Percentiles rank a stretch among this genome's conserved stretches.
phyloP scores from a whole-genome alignment of 352 stramenopile species.

The Hyaloperonospora brassicae region DNA sequence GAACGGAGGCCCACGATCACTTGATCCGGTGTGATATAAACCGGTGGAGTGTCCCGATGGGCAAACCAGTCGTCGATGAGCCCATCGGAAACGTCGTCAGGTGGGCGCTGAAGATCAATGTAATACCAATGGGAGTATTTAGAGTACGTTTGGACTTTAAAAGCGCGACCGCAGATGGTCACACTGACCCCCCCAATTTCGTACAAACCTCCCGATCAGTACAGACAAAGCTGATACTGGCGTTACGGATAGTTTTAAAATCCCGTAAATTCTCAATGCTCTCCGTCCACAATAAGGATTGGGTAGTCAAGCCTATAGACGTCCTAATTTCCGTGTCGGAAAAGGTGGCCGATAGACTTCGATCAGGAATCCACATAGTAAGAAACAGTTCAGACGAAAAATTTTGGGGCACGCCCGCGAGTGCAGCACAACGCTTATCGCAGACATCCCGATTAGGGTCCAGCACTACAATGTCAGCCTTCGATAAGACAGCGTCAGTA shows the following conservation, averaged over 20 bases:
- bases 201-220: constrained; percentile 8
- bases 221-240: constrained; percentile 13
- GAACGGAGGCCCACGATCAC: no score
- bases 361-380: no score
- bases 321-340: no score
- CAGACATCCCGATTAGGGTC: no score
- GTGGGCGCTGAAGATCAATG: constrained; percentile 11
- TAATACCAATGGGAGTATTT: constrained; percentile 21
- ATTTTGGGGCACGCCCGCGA: no score
- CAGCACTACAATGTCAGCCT: no score
- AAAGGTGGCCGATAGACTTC: no score
- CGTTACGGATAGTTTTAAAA: constrained; percentile 11
- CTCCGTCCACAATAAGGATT: constrained; percentile 3
- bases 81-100: constrained; percentile 6
- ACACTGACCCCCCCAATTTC: constrained; percentile 2
- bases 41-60: background rate
- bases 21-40: background rate
- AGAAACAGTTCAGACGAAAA: no score
- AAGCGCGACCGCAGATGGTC: constrained; percentile 1
- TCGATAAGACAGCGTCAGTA: no score
- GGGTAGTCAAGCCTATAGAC: background rate
- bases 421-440: no score
- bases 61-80: constrained; percentile 7
- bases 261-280: background rate
- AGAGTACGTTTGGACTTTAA: constrained; percentile 4